These are phyloP conservation scores for Boletus subcaerulescens DNA, from an alignment of 768 basidiomycete species.

Conservation along the genomic window DNA sequence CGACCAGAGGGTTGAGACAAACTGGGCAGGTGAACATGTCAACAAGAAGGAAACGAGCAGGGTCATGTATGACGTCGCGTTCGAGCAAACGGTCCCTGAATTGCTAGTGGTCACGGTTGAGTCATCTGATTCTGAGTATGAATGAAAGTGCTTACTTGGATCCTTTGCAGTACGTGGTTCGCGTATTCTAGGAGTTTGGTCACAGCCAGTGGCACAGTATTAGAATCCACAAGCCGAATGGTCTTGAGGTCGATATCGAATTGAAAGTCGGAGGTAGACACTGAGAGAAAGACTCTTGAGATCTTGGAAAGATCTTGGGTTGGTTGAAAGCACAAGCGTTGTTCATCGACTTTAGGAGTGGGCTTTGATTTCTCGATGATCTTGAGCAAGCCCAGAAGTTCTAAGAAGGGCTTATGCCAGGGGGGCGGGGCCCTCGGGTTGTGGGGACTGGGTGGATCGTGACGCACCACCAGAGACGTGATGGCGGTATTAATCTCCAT, in stretches of 20 bases:
- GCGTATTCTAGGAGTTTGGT: constrained; percentile 12
- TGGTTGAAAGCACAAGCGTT: constrained; percentile 14
- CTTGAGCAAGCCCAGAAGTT: constrained; percentile 7
- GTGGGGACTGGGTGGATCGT: background rate
- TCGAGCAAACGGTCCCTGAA: constrained; percentile 9
- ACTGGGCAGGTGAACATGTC: constrained; percentile 16
- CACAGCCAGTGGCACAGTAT: background rate
- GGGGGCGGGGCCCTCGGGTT: background rate
- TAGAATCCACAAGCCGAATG: background rate
- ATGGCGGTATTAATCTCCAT: background rate
- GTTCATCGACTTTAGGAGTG: background rate
- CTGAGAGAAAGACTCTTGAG: constrained; percentile 10
- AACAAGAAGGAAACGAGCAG: background rate
- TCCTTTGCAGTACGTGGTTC: constrained; percentile 1
- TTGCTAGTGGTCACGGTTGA: constrained; percentile 2
- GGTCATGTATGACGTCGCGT: background rate
- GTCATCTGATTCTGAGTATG: background rate
- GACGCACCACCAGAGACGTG: constrained; percentile 6
- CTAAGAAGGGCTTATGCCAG: constrained; percentile 11
- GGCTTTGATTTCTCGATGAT: background rate
- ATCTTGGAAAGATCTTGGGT: constrained; percentile 10
- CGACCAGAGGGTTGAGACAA: background rate
- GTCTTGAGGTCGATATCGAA: constrained; percentile 12
- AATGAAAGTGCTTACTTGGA: background rate
- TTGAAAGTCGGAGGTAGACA: background rate